Evolutionary conservation across 2,329 filamentous ascomycete genomes (phyloP).

Genomic region (Xylaria sp.): DNA sequence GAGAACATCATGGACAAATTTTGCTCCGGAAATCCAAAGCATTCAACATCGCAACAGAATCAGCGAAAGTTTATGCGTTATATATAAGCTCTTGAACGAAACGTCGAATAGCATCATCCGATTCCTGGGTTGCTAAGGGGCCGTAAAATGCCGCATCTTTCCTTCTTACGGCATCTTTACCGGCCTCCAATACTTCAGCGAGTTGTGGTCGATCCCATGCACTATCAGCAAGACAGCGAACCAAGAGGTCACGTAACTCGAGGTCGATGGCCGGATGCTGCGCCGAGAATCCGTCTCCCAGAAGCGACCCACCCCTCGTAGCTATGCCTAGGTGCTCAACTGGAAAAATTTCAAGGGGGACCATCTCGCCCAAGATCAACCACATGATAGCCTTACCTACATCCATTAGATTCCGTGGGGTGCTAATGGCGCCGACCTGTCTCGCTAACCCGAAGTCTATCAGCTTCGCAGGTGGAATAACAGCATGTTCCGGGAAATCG

Average conservation of each 20-base stretch:
- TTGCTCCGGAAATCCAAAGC: background rate
- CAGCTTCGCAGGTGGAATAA: constrained; percentile 28
- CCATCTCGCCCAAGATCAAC: background rate
- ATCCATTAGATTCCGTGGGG: constrained; percentile 1
- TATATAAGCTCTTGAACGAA: constrained; percentile 16
- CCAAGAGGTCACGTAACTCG: constrained; percentile 19
- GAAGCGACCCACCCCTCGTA: background rate
- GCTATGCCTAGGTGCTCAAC: background rate
- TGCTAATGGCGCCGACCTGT: background rate
- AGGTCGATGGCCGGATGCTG: constrained; percentile 21
- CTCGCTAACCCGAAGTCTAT: constrained; percentile 32
- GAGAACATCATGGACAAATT: background rate
- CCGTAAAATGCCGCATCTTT: constrained; percentile 5
- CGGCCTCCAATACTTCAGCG: constrained; percentile 1
- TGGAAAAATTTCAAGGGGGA: fast-evolving
- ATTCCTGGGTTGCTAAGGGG: background rate
- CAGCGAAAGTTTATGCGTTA: constrained; percentile 1
- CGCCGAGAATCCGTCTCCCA: background rate
- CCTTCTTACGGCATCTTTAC: background rate
- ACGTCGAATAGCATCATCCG: background rate
- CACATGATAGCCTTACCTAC: background rate
- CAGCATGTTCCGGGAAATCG: constrained; percentile 28
- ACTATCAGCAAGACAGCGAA: constrained; percentile 14
- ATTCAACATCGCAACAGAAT: background rate
- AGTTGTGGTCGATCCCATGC: constrained; percentile 11